These are phyloP conservation scores for Endotrypanum monterogeii DNA, from an alignment of 208 protist species.

Conservation along the genomic window DNA sequence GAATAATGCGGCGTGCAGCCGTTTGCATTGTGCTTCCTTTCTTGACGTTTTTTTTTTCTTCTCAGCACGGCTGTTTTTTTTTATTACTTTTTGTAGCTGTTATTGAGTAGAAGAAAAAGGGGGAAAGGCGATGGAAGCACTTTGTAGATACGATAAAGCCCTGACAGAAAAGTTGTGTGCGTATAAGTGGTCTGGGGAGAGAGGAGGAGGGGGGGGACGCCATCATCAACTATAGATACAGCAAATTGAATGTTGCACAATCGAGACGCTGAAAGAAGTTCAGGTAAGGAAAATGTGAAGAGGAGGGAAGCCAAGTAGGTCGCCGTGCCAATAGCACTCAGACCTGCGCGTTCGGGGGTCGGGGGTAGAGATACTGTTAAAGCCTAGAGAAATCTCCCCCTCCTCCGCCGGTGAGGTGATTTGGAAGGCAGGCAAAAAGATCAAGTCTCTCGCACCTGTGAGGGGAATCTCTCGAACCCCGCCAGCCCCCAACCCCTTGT, in stretches of 20 bases:
- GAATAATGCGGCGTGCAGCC: slow-evolving; percentile 41
- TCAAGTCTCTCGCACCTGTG: too few relatives aligned
- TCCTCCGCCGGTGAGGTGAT: neutral
- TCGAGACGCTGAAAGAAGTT: neutral
- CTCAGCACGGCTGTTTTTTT: too few relatives aligned
- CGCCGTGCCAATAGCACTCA: neutral
- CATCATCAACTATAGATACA: neutral
- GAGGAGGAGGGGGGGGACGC: too few relatives aligned
- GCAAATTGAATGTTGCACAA: neutral
- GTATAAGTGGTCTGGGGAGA: neutral
- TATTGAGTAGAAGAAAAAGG: too few relatives aligned
- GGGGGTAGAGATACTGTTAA: too few relatives aligned
- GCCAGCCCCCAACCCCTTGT: too few relatives aligned
- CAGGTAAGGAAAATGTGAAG: neutral
- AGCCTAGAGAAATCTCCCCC: too few relatives aligned
- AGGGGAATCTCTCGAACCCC: neutral
- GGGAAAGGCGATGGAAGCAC: neutral
- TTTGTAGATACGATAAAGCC: neutral
- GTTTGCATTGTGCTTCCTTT: slow-evolving; percentile 12
- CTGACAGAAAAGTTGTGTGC: neutral
- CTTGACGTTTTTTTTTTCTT: too few relatives aligned
- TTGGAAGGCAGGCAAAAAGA: neutral
- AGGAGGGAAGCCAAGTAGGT: neutral
- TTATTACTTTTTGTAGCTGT: too few relatives aligned
- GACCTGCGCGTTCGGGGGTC: neutral